These are phyloP conservation scores for Phytophthora podocarpi DNA, from an alignment of 352 stramenopile genomes.

Conservation along the genomic window DNA sequence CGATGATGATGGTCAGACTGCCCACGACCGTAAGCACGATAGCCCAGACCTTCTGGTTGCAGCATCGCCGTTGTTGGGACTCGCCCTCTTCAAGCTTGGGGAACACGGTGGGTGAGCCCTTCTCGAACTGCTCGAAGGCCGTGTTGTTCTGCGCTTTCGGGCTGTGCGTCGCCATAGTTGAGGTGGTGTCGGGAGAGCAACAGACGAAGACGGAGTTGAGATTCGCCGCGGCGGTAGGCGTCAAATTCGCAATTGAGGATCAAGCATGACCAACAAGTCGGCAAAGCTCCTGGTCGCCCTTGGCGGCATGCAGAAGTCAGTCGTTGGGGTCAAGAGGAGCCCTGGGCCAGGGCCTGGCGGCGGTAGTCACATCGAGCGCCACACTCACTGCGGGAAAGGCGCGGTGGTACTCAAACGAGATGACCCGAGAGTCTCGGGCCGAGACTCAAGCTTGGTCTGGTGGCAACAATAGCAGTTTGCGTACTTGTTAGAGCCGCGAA, in stretches of 20 bases:
- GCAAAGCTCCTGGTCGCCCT: conserved; percentile 4
- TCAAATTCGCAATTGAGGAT: conserved; percentile 32
- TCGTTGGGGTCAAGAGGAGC: neutral
- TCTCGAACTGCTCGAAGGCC: conserved; percentile 32
- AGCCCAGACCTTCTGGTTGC: conserved; percentile 37
- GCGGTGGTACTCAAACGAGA: neutral
- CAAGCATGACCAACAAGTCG: conserved; percentile 12
- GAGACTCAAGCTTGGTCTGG: too few species aligned
- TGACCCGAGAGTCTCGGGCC: neutral
- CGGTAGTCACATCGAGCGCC: neutral
- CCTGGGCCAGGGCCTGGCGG: neutral
- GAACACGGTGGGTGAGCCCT: conserved; percentile 23
- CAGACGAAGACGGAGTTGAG: neutral
- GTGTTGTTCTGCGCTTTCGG: conserved; percentile 23
- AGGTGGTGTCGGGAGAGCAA: neutral
- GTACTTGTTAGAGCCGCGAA: too few species aligned
- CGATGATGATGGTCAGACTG: conserved; percentile 43
- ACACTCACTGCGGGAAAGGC: conserved; percentile 8
- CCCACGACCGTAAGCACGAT: conserved; percentile 43
- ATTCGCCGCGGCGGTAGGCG: neutral
- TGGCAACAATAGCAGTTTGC: too few species aligned
- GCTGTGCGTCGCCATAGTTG: conserved; percentile 24
- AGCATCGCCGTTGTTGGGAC: conserved; percentile 31
- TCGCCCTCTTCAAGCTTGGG: conserved; percentile 35
- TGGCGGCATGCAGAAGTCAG: conserved; percentile 19